A percentile compares a stretch with the other conserved stretches of the same genome.
Conservation (phyloP, 2,329 filamentous ascomycete species). For the Ceratocystis alfenasii region DNA sequence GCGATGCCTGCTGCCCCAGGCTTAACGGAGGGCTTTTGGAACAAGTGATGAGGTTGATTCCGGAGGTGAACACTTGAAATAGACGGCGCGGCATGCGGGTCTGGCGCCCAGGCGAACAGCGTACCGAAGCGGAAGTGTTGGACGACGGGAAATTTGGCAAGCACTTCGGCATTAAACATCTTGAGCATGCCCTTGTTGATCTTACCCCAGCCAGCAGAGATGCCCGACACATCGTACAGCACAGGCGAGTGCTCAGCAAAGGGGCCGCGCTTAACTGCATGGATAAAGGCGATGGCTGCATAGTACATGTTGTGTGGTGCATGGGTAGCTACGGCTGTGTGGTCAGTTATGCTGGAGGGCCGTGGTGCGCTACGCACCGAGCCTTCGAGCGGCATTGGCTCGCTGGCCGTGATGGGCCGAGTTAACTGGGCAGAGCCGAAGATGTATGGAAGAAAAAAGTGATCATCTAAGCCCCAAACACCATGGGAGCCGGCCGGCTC, state of each 20-base stretch:
- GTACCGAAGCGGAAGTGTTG: constrained; percentile 84
- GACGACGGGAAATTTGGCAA: constrained; percentile 96
- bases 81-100: constrained; percentile 45
- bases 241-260: constrained; percentile 98
- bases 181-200: constrained; percentile 98
- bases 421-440: constrained; percentile 87
- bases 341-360: constrained; percentile 56
- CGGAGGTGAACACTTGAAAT: constrained; percentile 44
- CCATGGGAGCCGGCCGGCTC: constrained; percentile 94
- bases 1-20: no score
- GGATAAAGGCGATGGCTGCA: constrained; percentile 88
- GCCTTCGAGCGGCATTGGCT: constrained; percentile 63
- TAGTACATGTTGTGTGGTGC: constrained; percentile 76
- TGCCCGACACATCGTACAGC: constrained; percentile 84
- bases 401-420: constrained; percentile 50
- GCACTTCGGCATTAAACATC: constrained; percentile 95
- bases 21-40: neutral
- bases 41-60: constrained; percentile 36
- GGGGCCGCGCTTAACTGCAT: constrained; percentile 89
- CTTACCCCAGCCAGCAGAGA: constrained; percentile 91
- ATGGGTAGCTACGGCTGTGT: constrained; percentile 51
- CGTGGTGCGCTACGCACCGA: constrained; percentile 61
- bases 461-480: constrained; percentile 97
- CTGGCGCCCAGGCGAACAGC: constrained; percentile 63
- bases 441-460: constrained; percentile 87